Evolutionary conservation across 345 rosid genomes (phyloP), one percentile per base, ranked within the genome.

Genomic region (Lenwebbia sp.): DNA sequence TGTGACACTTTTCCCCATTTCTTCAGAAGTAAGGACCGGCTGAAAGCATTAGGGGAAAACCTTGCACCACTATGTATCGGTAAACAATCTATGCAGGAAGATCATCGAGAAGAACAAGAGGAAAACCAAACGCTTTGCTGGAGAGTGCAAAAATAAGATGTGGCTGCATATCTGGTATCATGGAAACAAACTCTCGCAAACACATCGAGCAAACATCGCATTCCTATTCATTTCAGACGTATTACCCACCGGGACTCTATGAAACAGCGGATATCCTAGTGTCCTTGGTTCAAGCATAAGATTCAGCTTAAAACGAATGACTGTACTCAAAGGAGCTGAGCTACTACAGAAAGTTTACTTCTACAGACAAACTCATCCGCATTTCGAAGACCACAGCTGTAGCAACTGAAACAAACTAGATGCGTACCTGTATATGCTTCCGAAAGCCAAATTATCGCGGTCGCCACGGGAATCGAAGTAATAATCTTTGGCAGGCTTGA

Each of bases 381-480:
- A 37, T 37, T 70, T 2, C 81, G 21, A 19, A 10, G 81, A 70
- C 22, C 2, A 37, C 47, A 22, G 25, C 37, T 70, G 21, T 33
- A 25, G 84, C 62, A 55, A 83, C 47, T 3, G 47, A 83, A 28
- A 54, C 41, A 54, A 83, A 17, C 19, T 47, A n/a, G 33, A n/a
- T 52, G 25, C 26, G 52, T 82, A 96, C 99, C 95, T 94, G 92
- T 96, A 97, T 82, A 94, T 91, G 88, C 92, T 91, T 62, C 98
- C 99, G 89, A 92, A 97, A 86, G 93, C 95, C 86, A 96, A 90
- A 90, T 95, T 96, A 90, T 97, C 95, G 7, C 90, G 92, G 89
- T 97, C 99, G 65, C 98, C 98, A 85, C 92, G 96, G 86, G 95
- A 91, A 89, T 96, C 99, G 74, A 97, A 90, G 93, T 90, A 94